Percentiles rank a stretch among this genome's conserved stretches.
Evolutionary conservation across 1,284 basidiomycete genomes (phyloP).

Genomic region (Xanthoconium separans): DNA sequence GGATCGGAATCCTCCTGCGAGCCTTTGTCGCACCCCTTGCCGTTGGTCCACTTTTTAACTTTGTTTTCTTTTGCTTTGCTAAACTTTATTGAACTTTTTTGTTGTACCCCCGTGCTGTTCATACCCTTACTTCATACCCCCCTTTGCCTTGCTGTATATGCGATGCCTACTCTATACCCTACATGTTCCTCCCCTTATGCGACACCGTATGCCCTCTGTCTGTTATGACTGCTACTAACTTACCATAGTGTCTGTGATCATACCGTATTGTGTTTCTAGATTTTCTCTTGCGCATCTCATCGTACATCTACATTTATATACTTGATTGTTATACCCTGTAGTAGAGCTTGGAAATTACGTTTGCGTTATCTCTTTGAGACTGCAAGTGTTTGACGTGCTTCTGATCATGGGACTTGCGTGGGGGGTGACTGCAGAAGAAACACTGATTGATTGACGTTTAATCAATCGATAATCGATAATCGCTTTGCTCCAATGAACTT

Average conservation of each 20-base stretch:
- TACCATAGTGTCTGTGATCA: slow-evolving; percentile 15
- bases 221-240: slow-evolving; percentile 12
- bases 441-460: too few relatives aligned
- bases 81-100: slow-evolving; percentile 21
- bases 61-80: slow-evolving; percentile 2
- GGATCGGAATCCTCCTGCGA: slow-evolving; percentile 42
- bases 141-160: background rate
- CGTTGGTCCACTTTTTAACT: slow-evolving; percentile 56
- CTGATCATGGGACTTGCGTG: too few relatives aligned
- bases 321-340: slow-evolving; percentile 19
- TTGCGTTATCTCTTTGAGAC: background rate
- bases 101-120: slow-evolving; percentile 30
- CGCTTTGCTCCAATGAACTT: too few relatives aligned
- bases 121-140: slow-evolving; percentile 24
- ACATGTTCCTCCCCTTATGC: slow-evolving; percentile 19
- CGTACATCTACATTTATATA: slow-evolving; percentile 26
- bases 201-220: slow-evolving; percentile 15
- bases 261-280: slow-evolving; percentile 34
- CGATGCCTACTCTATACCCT: slow-evolving; percentile 20
- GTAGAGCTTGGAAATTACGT: background rate
- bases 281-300: slow-evolving; percentile 8
- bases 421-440: too few relatives aligned
- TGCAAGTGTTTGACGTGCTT: too few relatives aligned
- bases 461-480: too few relatives aligned
- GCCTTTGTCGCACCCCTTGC: slow-evolving; percentile 33